Conservation (phyloP, 257 asterid species). For the Paulownia fortunei region DNA sequence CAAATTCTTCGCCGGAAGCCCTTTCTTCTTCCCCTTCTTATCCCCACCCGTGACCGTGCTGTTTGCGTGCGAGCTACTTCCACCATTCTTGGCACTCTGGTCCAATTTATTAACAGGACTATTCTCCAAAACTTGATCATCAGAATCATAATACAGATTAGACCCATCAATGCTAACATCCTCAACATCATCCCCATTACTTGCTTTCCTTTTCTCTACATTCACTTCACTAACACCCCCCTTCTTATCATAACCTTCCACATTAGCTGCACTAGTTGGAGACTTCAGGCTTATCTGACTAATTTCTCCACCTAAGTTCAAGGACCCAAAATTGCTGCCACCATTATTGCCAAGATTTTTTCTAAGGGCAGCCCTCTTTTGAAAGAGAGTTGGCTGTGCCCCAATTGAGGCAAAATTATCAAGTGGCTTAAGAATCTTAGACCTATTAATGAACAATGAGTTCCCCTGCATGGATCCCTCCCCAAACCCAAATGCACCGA, state of each 20-base stretch:
- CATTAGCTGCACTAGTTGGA: slow-evolving; percentile 3
- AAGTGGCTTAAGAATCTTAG: slow-evolving; percentile 71
- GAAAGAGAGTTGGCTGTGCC: slow-evolving; percentile 76
- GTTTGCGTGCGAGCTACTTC: slow-evolving; percentile 39
- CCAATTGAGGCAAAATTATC: slow-evolving; percentile 65
- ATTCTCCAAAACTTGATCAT: slow-evolving; percentile 53
- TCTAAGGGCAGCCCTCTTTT: slow-evolving; percentile 77
- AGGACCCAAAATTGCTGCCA: slow-evolving; percentile 41
- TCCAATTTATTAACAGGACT: not conserved
- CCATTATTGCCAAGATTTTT: slow-evolving; percentile 34
- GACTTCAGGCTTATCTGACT: slow-evolving; percentile 44
- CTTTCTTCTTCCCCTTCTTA: slow-evolving; percentile 69
- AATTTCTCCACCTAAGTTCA: slow-evolving; percentile 42
- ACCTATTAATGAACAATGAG: slow-evolving; percentile 55
- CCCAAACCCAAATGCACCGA: slow-evolving; percentile 48
- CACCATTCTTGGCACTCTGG: slow-evolving; percentile 38
- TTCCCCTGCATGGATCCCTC: slow-evolving; percentile 42
- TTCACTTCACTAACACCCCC: slow-evolving; percentile 27
- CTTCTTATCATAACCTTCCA: too few relatives aligned
- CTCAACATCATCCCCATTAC: slow-evolving; percentile 56
- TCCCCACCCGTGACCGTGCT: slow-evolving; percentile 52
- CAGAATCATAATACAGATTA: slow-evolving; percentile 66
- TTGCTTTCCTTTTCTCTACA: slow-evolving; percentile 52
- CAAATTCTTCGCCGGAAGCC: slow-evolving; percentile 80
- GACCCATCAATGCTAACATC: slow-evolving; percentile 65